These are phyloP conservation scores for Raphanus hybrid DNA, from an alignment of 441 rosid species.

Conservation along the genomic window DNA sequence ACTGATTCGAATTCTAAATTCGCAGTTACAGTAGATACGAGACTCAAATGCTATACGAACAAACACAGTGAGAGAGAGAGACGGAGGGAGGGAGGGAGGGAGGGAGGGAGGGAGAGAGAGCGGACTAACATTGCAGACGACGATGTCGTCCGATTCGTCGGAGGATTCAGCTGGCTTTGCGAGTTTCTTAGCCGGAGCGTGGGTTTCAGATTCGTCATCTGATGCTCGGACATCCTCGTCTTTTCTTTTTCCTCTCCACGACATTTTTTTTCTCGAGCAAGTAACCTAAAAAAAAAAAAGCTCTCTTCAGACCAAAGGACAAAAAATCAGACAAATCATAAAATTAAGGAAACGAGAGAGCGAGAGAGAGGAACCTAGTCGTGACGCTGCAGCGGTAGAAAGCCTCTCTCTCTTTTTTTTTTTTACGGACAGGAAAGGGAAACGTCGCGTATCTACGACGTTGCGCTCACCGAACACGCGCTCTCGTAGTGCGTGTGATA, in stretches of 20 bases:
- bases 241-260: slow-evolving; percentile 77
- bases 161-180: slow-evolving; percentile 51
- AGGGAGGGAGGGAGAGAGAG: too few species aligned
- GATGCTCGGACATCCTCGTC: slow-evolving; percentile 56
- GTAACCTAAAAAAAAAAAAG: too few species aligned
- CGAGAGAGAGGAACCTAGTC: too few species aligned
- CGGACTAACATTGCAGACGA: slow-evolving; percentile 71
- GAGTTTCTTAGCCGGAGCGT: slow-evolving; percentile 58
- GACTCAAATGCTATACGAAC: too few species aligned
- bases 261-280: slow-evolving; percentile 46
- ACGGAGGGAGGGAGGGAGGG: too few species aligned
- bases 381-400: too few species aligned
- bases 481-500: slow-evolving; percentile 20
- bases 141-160: slow-evolving; percentile 64
- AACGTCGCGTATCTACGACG: slow-evolving; percentile 18
- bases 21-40: too few species aligned
- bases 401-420: background rate
- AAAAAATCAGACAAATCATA: background rate
- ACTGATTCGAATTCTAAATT: too few species aligned
- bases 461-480: slow-evolving; percentile 37
- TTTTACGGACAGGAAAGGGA: background rate
- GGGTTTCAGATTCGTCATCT: slow-evolving; percentile 55
- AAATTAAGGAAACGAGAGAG: too few species aligned
- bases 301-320: slow-evolving; percentile 20
- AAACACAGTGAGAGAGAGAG: too few species aligned